Base-by-base conservation (phyloP, 805 yeast species). In the Schizosaccharomyces octosporus region DNA sequence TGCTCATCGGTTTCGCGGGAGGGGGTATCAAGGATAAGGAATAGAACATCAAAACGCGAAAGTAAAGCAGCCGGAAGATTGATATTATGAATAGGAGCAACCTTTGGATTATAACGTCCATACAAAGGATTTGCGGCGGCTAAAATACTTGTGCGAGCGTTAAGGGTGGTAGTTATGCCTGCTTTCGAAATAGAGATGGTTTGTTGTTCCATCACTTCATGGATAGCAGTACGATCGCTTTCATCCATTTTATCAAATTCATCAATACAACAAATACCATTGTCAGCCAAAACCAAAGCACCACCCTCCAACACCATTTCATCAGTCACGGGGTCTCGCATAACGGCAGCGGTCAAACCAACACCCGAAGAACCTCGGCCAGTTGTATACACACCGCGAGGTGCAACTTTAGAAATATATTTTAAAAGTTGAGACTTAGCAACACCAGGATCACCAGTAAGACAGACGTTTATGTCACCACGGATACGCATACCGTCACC, bases 371-470 rank as follows among this genome's bases (percentile, higher is more conserved):
- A 88, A 71, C 98, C 98, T 68, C 95, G 82, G 74, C 98, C 98
- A 0, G 98, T 93, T 7, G 98, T 93, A 72, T 93, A 93, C 39
- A 93, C 94, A 60, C 95, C 94, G 69, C 97, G 79, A 39, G 98
- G 98, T 3, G 97, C 93, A 62, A 93, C 85, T 67, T 89, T 87
- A 63, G 87, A 79, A 65, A 93, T 87, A 42, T 94, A 84, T 71
- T 93, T 93, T 65, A 93, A 76, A 69, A 93, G 76, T 77, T 93
- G 98, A 2, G 97, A 93, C 73, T 93, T 93, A 69, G 98, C 98
- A 62, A 93, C 98, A 77, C 98, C 98, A 54, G 98, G 98, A 70
- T 93, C 98, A 67, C 98, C 98, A 97, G 93, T 90, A 61, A 93
- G 77, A 74, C 97, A 84, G 62, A 93, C 80, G 69, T 93, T 93